These are phyloP conservation scores for Fusarium sp. DNA, from an alignment of 2,329 filamentous ascomycete species.

Conservation along the genomic window DNA sequence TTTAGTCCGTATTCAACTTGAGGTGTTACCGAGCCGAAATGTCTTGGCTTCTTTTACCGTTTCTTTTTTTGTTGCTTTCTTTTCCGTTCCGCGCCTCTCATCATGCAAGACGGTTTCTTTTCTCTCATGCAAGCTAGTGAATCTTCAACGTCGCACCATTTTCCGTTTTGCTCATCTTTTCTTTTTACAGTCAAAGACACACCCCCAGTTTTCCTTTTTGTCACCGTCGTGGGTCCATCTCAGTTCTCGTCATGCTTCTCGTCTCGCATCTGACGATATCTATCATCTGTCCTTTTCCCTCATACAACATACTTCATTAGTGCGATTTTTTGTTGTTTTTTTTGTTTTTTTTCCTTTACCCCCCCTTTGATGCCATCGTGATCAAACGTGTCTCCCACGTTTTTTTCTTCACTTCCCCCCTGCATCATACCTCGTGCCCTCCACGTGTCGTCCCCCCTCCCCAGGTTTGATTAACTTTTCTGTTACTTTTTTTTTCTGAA, in stretches of 20 bases:
- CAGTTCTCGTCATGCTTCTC: conserved; percentile 1
- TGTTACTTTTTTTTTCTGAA: neutral
- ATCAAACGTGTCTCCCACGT: conserved; percentile 33
- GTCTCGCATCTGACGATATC: conserved; percentile 6
- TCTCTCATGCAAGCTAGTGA: neutral
- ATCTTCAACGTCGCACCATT: conserved; percentile 20
- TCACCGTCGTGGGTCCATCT: neutral
- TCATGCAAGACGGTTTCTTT: conserved; percentile 9
- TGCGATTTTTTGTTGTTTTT: no score
- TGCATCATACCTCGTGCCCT: conserved; percentile 33
- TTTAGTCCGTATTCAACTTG: neutral
- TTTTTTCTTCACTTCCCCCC: conserved; percentile 8
- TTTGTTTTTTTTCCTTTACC: conserved; percentile 1
- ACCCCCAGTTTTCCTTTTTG: conserved; percentile 6
- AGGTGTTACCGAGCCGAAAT: neutral
- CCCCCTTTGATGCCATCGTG: neutral
- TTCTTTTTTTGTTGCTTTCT: neutral
- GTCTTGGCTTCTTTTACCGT: neutral
- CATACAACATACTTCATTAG: no score
- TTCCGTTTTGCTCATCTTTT: neutral
- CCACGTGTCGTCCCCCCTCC: conserved; percentile 37
- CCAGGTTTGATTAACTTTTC: neutral
- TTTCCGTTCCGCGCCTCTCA: neutral
- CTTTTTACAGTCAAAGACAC: neutral
- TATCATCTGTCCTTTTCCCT: neutral